These are phyloP conservation scores for Dothistroma septosporum DNA, from an alignment of 2,329 filamentous ascomycete species.

Conservation along the genomic window DNA sequence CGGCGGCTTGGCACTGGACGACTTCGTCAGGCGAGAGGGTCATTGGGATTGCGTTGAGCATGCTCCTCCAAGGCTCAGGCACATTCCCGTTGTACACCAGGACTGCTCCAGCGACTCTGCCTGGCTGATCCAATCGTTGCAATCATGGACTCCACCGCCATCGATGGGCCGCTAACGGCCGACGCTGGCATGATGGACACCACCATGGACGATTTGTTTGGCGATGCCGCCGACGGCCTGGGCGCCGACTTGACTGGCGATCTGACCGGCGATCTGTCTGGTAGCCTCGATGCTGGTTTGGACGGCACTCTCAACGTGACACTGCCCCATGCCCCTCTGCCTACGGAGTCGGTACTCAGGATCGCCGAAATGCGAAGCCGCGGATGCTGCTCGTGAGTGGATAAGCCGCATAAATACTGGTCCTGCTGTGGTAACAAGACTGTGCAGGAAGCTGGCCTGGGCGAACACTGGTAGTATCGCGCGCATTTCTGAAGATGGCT, in stretches of 20 bases:
- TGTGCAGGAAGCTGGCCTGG: slow-evolving; percentile 71
- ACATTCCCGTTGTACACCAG: not conserved
- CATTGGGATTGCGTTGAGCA: not conserved
- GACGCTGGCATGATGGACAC: slow-evolving; percentile 26
- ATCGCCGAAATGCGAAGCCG: slow-evolving; percentile 71
- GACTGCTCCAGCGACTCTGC: not conserved
- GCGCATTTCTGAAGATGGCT: slow-evolving; percentile 68
- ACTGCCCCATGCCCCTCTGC: slow-evolving; percentile 49
- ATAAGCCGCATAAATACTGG: slow-evolving; percentile 1
- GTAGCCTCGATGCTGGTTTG: slow-evolving; percentile 69
- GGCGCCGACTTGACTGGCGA: slow-evolving; percentile 25
- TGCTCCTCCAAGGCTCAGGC: not conserved
- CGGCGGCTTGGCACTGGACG: too few relatives aligned
- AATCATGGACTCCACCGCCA: slow-evolving; percentile 16
- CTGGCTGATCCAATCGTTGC: not conserved
- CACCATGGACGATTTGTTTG: slow-evolving; percentile 66
- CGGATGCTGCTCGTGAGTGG: slow-evolving; percentile 76
- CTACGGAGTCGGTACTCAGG: slow-evolving; percentile 62
- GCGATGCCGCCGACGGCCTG: slow-evolving; percentile 53
- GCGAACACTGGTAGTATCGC: slow-evolving; percentile 84
- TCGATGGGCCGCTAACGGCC: slow-evolving; percentile 21
- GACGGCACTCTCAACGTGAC: slow-evolving; percentile 51
- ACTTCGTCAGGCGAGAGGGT: not conserved
- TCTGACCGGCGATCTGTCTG: slow-evolving; percentile 51
- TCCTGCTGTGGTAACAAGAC: slow-evolving; percentile 6